Conservation (phyloP, 495 filamentous ascomycete genomes). For the Aspergillus campestris region DNA sequence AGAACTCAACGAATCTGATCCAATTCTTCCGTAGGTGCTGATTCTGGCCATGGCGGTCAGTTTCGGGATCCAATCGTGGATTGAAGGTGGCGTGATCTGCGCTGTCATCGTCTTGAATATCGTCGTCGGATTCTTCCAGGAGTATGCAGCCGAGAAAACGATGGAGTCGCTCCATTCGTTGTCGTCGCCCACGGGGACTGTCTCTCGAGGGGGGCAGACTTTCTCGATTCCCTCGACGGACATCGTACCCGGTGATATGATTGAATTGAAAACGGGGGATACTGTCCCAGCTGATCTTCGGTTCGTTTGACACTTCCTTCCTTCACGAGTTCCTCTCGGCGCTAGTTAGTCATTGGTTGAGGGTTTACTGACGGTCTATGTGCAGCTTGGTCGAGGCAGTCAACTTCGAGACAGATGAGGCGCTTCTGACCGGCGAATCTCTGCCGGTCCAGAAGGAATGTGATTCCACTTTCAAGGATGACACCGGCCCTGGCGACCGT, state of each 20-base stretch:
- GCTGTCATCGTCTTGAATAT: slow-evolving; percentile 61
- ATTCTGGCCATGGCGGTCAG: slow-evolving; percentile 66
- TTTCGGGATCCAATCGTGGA: slow-evolving; percentile 60
- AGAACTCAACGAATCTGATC: slow-evolving; percentile 16
- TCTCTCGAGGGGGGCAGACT: slow-evolving; percentile 45
- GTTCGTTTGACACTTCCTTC: slow-evolving; percentile 16
- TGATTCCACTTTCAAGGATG: slow-evolving; percentile 31
- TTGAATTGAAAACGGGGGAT: slow-evolving; percentile 74
- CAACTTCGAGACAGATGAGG: slow-evolving; percentile 68
- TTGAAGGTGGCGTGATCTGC: slow-evolving; percentile 61
- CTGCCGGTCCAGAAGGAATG: slow-evolving; percentile 55
- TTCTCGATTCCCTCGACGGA: slow-evolving; percentile 46
- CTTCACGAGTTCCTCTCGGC: too few relatives aligned
- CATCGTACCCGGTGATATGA: slow-evolving; percentile 57
- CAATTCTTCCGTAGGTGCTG: slow-evolving; percentile 40
- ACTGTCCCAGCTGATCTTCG: slow-evolving; percentile 66
- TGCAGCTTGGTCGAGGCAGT: slow-evolving; percentile 51
- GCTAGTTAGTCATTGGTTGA: too few relatives aligned
- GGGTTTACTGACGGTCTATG: background rate
- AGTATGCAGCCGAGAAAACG: slow-evolving; percentile 66
- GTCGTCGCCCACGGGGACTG: slow-evolving; percentile 52
- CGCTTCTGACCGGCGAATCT: slow-evolving; percentile 66
- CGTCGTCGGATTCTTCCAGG: slow-evolving; percentile 60
- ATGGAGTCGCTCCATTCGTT: slow-evolving; percentile 62
- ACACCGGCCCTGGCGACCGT: slow-evolving; percentile 59